Evolutionary conservation across 768 basidiomycete genomes (phyloP), one percentile per base, ranked within the genome.

Genomic region (Auriscalpium orientale): DNA sequence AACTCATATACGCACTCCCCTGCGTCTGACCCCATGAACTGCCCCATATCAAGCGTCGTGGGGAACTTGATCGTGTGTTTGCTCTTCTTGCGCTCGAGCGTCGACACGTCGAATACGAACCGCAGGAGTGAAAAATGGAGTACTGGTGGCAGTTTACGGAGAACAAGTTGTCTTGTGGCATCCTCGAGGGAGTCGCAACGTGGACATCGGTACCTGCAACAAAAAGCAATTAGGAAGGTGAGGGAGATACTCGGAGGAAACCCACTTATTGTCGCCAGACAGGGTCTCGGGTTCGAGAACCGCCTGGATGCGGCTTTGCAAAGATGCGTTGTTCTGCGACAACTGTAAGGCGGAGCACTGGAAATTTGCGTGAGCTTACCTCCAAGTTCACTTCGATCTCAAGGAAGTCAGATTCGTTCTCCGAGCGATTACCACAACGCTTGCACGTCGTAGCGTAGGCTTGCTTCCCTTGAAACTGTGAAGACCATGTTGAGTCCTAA

Each of bases 381-480:
- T 85, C 79, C 56, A 98, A 78, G 61, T 79, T 91, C 58, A 98
- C 79, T 67, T 95, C 95, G 36, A 98, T 77, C 68, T 98, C 95
- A 16, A 89, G 76, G 65, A 95, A 98, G 54, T 84, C 76, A n/a
- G 81, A 75, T 43, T 76, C 68, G 45, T 78, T 80, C 70, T 92
- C 84, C 15, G 91, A 92, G 50, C 74, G 75, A 59, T 78, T 78
- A 21, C 75, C 70, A 65, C 95, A 98, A 2, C 71, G 73, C 55
- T 80, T 69, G 65, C 95, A 98, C 15, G 79, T 76, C 0, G 91
- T 98, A 6, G 82, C 83, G 64, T 95, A 95, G 8, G 86, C 77
- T 66, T 87, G 79, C 56, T 79, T 81, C 9, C 95, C 95, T 75
- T 95, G 86, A 67, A 97, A 98, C 91, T 95, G n/a, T n/a, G n/a